Evolutionary conservation across 1,284 basidiomycete species (phyloP).

Genomic region (Trichosporon sp.): DNA sequence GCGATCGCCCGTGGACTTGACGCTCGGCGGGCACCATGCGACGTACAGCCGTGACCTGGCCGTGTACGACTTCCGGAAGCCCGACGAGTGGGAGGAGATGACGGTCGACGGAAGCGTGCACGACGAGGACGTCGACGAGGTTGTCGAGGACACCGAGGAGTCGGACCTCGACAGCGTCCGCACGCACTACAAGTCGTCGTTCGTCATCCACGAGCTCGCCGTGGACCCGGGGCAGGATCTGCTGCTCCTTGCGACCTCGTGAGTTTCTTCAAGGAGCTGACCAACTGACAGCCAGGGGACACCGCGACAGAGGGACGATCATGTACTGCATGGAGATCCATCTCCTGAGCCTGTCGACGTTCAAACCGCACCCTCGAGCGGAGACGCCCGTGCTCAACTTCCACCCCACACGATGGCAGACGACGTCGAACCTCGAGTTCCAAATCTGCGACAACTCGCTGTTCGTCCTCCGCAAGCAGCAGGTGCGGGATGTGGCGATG

Average conservation of each 20-base stretch:
- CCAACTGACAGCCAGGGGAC: background rate
- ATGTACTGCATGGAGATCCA: conserved; percentile 43
- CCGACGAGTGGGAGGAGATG: conserved; percentile 35
- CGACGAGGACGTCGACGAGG: conserved; percentile 21
- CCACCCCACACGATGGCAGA: conserved; percentile 30
- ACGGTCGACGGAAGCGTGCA: conserved; percentile 1
- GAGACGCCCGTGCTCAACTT: conserved; percentile 38
- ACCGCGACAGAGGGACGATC: background rate
- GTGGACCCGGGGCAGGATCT: conserved; percentile 56
- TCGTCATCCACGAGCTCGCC: conserved; percentile 52
- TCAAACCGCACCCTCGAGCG: conserved; percentile 51
- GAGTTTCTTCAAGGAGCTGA: background rate
- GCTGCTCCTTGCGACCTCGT: conserved; percentile 38
- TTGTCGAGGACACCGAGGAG: conserved; percentile 17
- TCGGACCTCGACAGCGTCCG: conserved; percentile 21
- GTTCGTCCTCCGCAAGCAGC: conserved; percentile 42
- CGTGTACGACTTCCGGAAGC: conserved; percentile 39
- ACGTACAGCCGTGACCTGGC: conserved; percentile 27
- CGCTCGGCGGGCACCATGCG: conserved; percentile 33
- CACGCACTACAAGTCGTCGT: conserved; percentile 38
- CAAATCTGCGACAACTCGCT: conserved; percentile 56
- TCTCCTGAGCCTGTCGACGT: conserved; percentile 48
- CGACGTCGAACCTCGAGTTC: conserved; percentile 40
- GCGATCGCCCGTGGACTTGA: conserved; percentile 30
- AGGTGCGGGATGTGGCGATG: background rate